Conservation (phyloP, 2,329 filamentous ascomycete genomes). For the Paracoccidioides lutzii region DNA sequence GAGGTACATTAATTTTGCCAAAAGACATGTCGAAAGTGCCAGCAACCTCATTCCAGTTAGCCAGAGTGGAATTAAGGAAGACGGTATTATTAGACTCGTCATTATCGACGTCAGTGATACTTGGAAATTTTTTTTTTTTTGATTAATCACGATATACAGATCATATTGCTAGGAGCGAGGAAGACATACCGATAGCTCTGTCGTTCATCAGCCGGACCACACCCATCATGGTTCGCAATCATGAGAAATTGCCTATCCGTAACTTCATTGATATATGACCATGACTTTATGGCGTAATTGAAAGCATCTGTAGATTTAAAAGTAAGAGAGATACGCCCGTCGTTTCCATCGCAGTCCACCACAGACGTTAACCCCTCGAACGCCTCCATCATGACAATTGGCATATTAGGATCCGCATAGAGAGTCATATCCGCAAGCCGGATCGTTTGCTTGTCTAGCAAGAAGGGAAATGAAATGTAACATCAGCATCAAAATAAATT, state of each 20-base stretch:
- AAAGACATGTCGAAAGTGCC: constrained; percentile 17
- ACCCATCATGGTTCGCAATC: constrained; percentile 23
- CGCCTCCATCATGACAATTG: constrained; percentile 22
- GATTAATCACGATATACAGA: not conserved
- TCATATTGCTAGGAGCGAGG: not conserved
- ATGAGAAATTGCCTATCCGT: constrained; percentile 19
- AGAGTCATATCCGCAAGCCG: constrained; percentile 24
- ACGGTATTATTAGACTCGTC: constrained; percentile 9
- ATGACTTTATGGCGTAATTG: constrained; percentile 18
- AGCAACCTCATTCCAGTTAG: constrained; percentile 14
- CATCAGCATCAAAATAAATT: not conserved
- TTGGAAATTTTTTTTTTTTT: no score
- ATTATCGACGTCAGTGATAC: constrained; percentile 13
- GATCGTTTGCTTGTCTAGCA: constrained; percentile 11
- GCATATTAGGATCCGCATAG: constrained; percentile 17
- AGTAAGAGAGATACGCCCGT: constrained; percentile 17
- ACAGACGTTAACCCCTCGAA: constrained; percentile 19
- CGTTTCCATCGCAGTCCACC: constrained; percentile 18
- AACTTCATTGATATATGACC: constrained; percentile 20
- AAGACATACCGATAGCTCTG: constrained; percentile 16
- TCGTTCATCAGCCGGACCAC: constrained; percentile 18
- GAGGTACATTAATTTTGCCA: constrained; percentile 10
- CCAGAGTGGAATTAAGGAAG: constrained; percentile 10
- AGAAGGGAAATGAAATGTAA: not conserved
- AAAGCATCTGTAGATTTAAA: constrained; percentile 19